phyloP scores from a whole-genome alignment of 805 yeast genomes.

The Naumovozyma dairenensis region DNA sequence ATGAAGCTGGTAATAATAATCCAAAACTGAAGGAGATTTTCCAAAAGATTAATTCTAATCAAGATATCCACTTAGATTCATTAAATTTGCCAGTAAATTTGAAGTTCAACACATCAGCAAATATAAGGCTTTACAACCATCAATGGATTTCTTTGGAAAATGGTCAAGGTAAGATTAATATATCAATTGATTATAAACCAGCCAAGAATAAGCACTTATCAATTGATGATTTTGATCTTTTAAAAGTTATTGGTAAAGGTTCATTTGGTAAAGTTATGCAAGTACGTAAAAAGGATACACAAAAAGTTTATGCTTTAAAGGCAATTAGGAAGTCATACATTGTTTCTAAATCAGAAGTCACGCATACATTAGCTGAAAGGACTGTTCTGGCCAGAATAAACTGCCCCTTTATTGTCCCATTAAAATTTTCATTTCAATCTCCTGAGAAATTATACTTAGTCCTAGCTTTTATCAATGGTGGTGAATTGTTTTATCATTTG shows the following conservation, averaged over 20 bases:
- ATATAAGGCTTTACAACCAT: slow-evolving; percentile 57
- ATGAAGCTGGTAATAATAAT: slow-evolving; percentile 18
- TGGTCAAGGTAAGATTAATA: slow-evolving; percentile 43
- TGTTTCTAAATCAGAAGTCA: slow-evolving; percentile 87
- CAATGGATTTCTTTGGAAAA: slow-evolving; percentile 37
- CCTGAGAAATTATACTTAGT: slow-evolving; percentile 91
- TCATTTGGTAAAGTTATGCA: slow-evolving; percentile 99
- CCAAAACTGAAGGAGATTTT: slow-evolving; percentile 22
- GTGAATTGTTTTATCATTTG: slow-evolving; percentile 88
- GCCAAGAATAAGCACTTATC: slow-evolving; percentile 56
- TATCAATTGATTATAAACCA: slow-evolving; percentile 64
- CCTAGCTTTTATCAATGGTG: slow-evolving; percentile 90
- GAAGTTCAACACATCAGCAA: slow-evolving; percentile 38
- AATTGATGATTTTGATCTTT: slow-evolving; percentile 84
- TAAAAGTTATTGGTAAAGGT: slow-evolving; percentile 95
- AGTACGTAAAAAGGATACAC: slow-evolving; percentile 90
- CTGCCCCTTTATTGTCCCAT: slow-evolving; percentile 92
- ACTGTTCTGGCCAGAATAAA: slow-evolving; percentile 88
- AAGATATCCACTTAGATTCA: slow-evolving; percentile 73
- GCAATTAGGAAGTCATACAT: slow-evolving; percentile 91
- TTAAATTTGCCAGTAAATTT: slow-evolving; percentile 52
- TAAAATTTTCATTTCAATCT: slow-evolving; percentile 93
- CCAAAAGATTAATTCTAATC: slow-evolving; percentile 32
- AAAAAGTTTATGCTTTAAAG: slow-evolving; percentile 87
- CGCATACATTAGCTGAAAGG: slow-evolving; percentile 92